Conservation (phyloP, 805 yeast genomes). For the Candida coquimbonensis region DNA sequence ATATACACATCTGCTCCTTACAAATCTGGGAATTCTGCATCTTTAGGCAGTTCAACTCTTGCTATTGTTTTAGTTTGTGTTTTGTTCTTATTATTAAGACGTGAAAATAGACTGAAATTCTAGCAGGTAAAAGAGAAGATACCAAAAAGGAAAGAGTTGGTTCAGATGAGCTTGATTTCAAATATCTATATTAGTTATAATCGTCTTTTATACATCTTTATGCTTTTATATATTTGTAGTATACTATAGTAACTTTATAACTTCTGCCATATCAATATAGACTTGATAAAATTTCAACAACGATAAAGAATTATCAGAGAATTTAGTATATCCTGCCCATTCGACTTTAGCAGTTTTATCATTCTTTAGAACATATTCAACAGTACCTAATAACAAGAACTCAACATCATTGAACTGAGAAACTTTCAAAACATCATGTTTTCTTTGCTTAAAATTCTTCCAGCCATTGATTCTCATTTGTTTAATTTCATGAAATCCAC, state of each 20-base stretch:
- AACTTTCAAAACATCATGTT: not conserved
- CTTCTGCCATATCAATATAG: not conserved
- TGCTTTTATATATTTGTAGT: not conserved
- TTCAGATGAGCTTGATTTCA: slow-evolving; percentile 21
- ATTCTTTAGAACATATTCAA: not conserved
- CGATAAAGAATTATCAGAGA: not conserved
- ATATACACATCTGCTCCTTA: slow-evolving; percentile 35
- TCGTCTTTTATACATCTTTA: too few species aligned
- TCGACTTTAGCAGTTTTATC: not conserved
- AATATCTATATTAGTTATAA: slow-evolving; percentile 6
- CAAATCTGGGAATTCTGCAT: slow-evolving; percentile 23
- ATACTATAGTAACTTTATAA: not conserved
- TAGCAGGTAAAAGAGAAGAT: slow-evolving; percentile 19
- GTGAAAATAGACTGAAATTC: slow-evolving; percentile 13
- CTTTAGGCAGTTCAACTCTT: slow-evolving; percentile 1
- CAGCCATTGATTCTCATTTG: not conserved
- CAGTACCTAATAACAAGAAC: not conserved
- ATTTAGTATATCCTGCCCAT: not conserved
- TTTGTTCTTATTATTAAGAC: slow-evolving; percentile 13
- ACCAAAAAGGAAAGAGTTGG: slow-evolving; percentile 18
- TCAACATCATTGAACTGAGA: not conserved
- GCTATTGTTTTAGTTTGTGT: slow-evolving; percentile 15
- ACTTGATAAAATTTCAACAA: not conserved
- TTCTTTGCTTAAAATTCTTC: not conserved
- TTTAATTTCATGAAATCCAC: not conserved